Evolutionary conservation across 1,139 yeast species (phyloP), one percentile per base, ranked within the genome.

Genomic region (Lodderomyces pseudojiufengensis): DNA sequence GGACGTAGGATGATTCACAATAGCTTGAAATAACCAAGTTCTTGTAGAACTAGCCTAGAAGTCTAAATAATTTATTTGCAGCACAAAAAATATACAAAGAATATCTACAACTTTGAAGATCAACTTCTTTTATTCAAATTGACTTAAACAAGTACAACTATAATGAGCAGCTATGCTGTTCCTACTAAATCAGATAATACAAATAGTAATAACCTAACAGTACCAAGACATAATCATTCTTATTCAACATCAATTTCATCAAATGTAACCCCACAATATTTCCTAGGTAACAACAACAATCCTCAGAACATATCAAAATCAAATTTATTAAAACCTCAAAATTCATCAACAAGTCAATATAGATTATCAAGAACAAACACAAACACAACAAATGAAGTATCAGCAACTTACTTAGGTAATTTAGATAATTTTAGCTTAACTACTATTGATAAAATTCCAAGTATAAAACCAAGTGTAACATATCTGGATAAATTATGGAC

Each of bases 401-500:
- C n/a, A n/a, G n/a, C n/a, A n/a, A n/a, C n/a, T n/a, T 42, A 42
- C 25, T 22, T 30, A 14, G 35, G 43, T 11, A 36, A 28, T 20
- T 42, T 40, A 23, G 64, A 60, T 31, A 46, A 49, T 13, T 61
- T 57, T 23, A 65, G 71, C 47, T 36, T 63, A 10, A 51, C 60
- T 9, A 59, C 72, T 2, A 51, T 60, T 18, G 82, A 76, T 48
- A 61, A 60, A 36, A 54, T 74, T 8, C 73, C 76, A 14, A 61
- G 73, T 7, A 66, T 75, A 1, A 59, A 64, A 31, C 80, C 84
- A 5, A 63, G 65, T 38, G 75, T 73, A 10, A 73, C 80, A 29
- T 65, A 73, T 42, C 87, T 80, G 63, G 95, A 86, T 56, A 72
- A 76, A 49, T 63, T 86, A 35, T 88, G 95, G 95, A 81, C 94